A percentile compares a stretch with the other conserved stretches of the same genome.
These are phyloP conservation scores for Pseudogymnoascus sp. DNA, from an alignment of 2,329 filamentous ascomycete genomes.

Conservation along the genomic window DNA sequence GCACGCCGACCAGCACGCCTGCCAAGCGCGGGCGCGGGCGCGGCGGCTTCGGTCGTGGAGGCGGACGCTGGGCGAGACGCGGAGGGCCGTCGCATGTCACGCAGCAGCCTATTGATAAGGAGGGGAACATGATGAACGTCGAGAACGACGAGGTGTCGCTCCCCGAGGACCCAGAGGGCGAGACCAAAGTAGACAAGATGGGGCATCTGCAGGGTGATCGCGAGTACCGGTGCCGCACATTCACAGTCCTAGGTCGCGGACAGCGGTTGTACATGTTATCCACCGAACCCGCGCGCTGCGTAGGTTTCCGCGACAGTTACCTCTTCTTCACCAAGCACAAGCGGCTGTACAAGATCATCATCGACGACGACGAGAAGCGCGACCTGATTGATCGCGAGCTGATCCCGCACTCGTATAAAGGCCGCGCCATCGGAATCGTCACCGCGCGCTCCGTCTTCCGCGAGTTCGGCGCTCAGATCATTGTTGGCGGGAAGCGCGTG, in stretches of 20 bases:
- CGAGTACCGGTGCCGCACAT: conserved; percentile 92
- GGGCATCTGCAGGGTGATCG: conserved; percentile 75
- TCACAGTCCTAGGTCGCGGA: conserved; percentile 77
- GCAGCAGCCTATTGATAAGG: conserved; percentile 82
- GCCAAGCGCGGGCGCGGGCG: conserved; percentile 56
- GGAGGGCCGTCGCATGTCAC: conserved; percentile 66
- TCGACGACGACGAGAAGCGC: conserved; percentile 93
- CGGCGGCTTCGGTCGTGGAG: conserved; percentile 45
- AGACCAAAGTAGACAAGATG: conserved; percentile 85
- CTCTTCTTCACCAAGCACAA: conserved; percentile 98
- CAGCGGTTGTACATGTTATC: conserved; percentile 95
- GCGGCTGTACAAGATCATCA: conserved; percentile 94
- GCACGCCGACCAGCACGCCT: conserved; percentile 39
- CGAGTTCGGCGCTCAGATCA: conserved; percentile 89
- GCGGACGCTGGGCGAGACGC: conserved; percentile 59
- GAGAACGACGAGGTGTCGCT: conserved; percentile 85
- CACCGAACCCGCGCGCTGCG: conserved; percentile 91
- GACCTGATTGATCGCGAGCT: conserved; percentile 93
- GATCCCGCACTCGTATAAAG: conserved; percentile 97
- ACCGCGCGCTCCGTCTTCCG: conserved; percentile 94
- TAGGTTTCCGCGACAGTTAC: conserved; percentile 96
- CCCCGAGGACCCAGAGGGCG: conserved; percentile 78
- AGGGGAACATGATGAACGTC: conserved; percentile 86
- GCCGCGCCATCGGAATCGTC: conserved; percentile 91
- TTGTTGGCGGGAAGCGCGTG: conserved; percentile 81